Percentiles rank a stretch among this genome's conserved stretches.
These are phyloP conservation scores for Heritiera fomes DNA, from an alignment of 345 rosid genomes.

Conservation along the genomic window DNA sequence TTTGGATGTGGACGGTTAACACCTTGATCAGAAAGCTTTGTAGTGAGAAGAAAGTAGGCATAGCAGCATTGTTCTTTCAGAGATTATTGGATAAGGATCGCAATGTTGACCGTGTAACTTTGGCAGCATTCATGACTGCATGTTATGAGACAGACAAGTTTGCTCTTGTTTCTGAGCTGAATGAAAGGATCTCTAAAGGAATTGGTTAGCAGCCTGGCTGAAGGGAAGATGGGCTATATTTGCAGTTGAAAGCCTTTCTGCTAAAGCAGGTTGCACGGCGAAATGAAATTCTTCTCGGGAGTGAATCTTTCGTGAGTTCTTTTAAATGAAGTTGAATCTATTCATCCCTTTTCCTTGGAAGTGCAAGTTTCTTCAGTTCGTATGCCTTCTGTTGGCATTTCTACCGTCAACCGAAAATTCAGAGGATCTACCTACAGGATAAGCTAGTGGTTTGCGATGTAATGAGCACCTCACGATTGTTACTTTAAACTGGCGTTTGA, in stretches of 20 bases:
- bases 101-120: conserved; percentile 56
- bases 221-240: neutral
- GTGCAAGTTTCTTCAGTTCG: neutral
- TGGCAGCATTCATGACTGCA: conserved; percentile 72
- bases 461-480: neutral
- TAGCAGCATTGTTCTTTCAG: conserved; percentile 73
- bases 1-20: conserved; percentile 72
- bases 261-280: neutral
- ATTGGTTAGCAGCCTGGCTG: conserved; percentile 9
- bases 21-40: conserved; percentile 82
- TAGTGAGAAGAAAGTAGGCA: conserved; percentile 77
- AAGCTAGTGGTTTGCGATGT: neutral
- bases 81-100: conserved; percentile 60
- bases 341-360: neutral
- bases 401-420: neutral
- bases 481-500: neutral
- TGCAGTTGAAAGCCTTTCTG: neutral
- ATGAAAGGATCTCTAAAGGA: conserved; percentile 35
- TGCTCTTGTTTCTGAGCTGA: conserved; percentile 69
- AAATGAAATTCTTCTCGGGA: neutral
- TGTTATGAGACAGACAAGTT: conserved; percentile 75
- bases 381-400: neutral
- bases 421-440: neutral
- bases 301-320: neutral
- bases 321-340: neutral